Evolutionary conservation across 2,329 filamentous ascomycete genomes (phyloP).

Genomic region (Didymella sp.): DNA sequence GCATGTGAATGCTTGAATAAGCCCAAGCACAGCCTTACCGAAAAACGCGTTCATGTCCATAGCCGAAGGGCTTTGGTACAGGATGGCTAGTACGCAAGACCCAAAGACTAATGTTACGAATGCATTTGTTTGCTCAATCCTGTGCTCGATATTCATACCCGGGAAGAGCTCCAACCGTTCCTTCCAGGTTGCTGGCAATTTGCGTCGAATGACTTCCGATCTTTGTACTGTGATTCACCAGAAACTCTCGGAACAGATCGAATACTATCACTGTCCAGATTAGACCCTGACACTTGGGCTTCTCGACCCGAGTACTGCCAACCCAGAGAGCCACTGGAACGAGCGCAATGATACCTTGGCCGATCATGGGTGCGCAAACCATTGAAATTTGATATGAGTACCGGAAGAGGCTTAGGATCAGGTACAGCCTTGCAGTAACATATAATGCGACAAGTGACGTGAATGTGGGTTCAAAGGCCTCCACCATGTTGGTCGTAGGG

Average conservation of each 20-base stretch:
- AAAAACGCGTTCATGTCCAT: conserved; percentile 65
- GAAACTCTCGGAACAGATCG: conserved; percentile 59
- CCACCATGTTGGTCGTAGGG: conserved; percentile 68
- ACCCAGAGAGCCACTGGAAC: conserved; percentile 66
- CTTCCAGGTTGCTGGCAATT: conserved; percentile 30
- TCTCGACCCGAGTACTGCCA: conserved; percentile 63
- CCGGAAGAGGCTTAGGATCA: conserved; percentile 57
- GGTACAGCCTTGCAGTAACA: conserved; percentile 62
- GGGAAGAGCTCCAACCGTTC: conserved; percentile 65
- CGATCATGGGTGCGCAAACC: conserved; percentile 63
- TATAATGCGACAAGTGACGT: conserved; percentile 67
- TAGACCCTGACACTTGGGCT: conserved; percentile 62
- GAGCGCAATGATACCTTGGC: conserved; percentile 54
- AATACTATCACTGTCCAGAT: conserved; percentile 64
- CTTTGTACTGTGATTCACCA: conserved; percentile 52
- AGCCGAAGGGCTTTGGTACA: conserved; percentile 63
- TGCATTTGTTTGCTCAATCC: conserved; percentile 68
- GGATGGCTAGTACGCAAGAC: conserved; percentile 67
- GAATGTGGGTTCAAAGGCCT: conserved; percentile 62
- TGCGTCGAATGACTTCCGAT: conserved; percentile 25
- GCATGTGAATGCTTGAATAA: conserved; percentile 65
- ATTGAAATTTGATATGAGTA: conserved; percentile 63
- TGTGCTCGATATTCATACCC: conserved; percentile 70
- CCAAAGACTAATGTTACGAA: conserved; percentile 71
- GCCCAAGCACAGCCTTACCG: conserved; percentile 66